phyloP scores from a whole-genome alignment of 164 flowering plant species.

The Pachysandra terminalis region DNA sequence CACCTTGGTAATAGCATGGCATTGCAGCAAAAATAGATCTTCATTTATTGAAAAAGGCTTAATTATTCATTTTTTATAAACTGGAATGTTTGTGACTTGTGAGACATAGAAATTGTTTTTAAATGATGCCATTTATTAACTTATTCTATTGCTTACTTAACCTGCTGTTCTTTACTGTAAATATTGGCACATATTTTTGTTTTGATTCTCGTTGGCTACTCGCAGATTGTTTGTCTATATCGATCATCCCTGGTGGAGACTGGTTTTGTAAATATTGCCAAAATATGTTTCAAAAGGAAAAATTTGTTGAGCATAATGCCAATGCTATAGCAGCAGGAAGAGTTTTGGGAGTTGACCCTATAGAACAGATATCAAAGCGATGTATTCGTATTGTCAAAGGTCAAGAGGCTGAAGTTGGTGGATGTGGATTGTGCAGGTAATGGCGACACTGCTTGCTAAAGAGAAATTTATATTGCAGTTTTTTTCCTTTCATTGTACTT shows the following conservation, averaged over 20 bases:
- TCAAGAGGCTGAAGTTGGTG: conserved; percentile 42
- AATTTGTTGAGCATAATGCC: conserved; percentile 46
- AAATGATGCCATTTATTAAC: too few species aligned
- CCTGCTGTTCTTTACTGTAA: neutral
- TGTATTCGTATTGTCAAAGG: conserved; percentile 70
- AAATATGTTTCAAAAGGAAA: conserved; percentile 46
- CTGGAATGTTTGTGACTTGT: too few species aligned
- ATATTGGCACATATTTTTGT: neutral
- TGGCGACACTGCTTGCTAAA: neutral
- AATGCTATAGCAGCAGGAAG: conserved; percentile 89
- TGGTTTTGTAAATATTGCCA: conserved; percentile 77
- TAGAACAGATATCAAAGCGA: conserved; percentile 56
- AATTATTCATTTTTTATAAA: too few species aligned
- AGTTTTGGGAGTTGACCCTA: conserved; percentile 62
- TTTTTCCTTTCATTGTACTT: too few species aligned
- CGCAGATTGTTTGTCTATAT: conserved; percentile 67
- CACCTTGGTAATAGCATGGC: too few species aligned
- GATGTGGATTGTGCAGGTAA: conserved; percentile 86
- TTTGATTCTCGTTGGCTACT: conserved; percentile 14
- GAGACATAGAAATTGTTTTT: too few species aligned
- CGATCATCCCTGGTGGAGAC: conserved; percentile 41
- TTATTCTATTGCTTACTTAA: too few species aligned
- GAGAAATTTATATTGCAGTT: too few species aligned
- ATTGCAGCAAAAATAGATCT: too few species aligned
- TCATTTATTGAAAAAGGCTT: too few species aligned